Percentiles rank a stretch among this genome's conserved stretches.
phyloP scores from a whole-genome alignment of 208 protist species.

The Trypanosoma platydactyli region DNA sequence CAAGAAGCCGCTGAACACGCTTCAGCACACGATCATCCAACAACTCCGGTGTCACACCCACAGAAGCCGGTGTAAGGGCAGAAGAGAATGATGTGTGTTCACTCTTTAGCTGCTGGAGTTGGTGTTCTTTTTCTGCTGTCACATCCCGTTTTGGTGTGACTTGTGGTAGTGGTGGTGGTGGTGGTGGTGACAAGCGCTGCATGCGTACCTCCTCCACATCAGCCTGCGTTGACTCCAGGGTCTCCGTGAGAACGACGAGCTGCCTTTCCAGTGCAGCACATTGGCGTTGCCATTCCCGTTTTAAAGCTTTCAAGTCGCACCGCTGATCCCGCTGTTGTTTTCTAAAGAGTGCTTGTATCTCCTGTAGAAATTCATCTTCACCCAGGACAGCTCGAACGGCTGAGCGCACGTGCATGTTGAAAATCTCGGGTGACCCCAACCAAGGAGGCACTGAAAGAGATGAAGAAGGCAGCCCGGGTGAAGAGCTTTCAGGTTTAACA shows the following conservation, averaged over 20 bases:
- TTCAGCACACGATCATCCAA: constrained; percentile 16
- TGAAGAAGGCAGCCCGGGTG: background rate
- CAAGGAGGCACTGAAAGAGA: background rate
- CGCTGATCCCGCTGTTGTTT: constrained; percentile 24
- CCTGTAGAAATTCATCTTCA: constrained; percentile 46
- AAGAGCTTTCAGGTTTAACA: background rate
- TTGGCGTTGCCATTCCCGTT: constrained; percentile 30
- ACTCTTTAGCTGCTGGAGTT: background rate
- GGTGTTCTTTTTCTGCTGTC: background rate
- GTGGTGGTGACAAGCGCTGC: constrained; percentile 6
- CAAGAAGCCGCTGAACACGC: constrained; percentile 12
- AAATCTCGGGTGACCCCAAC: constrained; percentile 34
- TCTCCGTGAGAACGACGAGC: background rate
- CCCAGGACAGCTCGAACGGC: constrained; percentile 41
- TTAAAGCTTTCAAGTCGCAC: constrained; percentile 29
- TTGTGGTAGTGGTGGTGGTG: constrained; percentile 1
- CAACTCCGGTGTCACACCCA: background rate
- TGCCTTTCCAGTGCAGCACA: constrained; percentile 31
- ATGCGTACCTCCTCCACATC: constrained; percentile 27
- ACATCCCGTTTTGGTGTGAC: background rate
- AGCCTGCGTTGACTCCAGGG: constrained; percentile 12
- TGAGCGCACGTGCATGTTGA: constrained; percentile 54
- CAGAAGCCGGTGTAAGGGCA: background rate
- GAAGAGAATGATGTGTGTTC: background rate
- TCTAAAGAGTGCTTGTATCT: constrained; percentile 7